Conservation (phyloP, 768 basidiomycete genomes). For the Lactarius deliciosus region DNA sequence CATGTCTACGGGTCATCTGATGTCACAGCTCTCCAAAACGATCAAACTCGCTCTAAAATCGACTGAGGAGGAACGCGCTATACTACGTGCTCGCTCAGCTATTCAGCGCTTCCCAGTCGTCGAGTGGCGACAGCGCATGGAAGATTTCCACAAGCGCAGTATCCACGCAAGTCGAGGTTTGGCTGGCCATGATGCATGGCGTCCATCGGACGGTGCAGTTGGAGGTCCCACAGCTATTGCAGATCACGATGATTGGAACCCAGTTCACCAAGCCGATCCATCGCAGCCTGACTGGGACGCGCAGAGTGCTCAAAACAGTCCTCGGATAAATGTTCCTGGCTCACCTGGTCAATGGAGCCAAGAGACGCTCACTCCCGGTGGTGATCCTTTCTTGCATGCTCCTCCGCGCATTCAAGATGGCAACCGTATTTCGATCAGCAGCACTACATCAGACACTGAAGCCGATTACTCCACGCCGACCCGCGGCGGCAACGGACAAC, state of each 20-base stretch:
- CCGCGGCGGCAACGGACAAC: constrained; percentile 37
- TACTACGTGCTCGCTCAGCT: constrained; percentile 90
- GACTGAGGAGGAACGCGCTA: constrained; percentile 84
- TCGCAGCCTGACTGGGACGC: constrained; percentile 76
- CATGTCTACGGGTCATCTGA: constrained; percentile 87
- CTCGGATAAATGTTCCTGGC: constrained; percentile 41
- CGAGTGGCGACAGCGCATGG: constrained; percentile 94
- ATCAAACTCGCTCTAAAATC: constrained; percentile 94
- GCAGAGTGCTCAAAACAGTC: constrained; percentile 51
- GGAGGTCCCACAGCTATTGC: constrained; percentile 46
- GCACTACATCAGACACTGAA: constrained; percentile 56
- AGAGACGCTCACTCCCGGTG: constrained; percentile 50
- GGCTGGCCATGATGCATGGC: constrained; percentile 77
- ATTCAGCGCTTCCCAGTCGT: constrained; percentile 97
- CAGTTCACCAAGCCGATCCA: constrained; percentile 61
- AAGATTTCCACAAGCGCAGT: constrained; percentile 90
- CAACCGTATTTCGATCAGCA: constrained; percentile 39
- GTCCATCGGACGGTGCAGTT: constrained; percentile 63
- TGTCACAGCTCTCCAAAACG: constrained; percentile 91
- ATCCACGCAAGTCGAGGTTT: constrained; percentile 66
- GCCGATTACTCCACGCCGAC: constrained; percentile 55
- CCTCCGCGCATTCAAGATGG: constrained; percentile 37
- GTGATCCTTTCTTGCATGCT: constrained; percentile 42
- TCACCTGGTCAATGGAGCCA: constrained; percentile 69
- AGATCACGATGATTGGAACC: constrained; percentile 80